Evolutionary conservation across 83 land plant species (phyloP).

Genomic region (Picea abies): DNA sequence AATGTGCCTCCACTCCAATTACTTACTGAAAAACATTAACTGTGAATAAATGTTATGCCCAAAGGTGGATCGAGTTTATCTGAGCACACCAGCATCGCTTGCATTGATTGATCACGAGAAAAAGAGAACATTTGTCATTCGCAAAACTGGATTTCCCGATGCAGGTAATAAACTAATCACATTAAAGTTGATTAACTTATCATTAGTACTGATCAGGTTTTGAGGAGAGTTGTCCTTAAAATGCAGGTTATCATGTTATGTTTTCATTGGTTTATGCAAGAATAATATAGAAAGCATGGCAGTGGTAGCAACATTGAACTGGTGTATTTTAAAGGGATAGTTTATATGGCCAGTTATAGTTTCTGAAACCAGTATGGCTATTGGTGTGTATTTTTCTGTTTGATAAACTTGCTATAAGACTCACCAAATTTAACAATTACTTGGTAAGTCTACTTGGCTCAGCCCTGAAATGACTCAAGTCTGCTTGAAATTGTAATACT

Average conservation of each 20-base stretch:
- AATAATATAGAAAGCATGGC: background rate
- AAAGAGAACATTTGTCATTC: slow-evolving; percentile 10
- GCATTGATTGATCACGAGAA: slow-evolving; percentile 16
- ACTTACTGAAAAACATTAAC: background rate
- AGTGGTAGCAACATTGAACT: background rate
- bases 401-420: background rate
- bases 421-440: too few species aligned
- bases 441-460: too few species aligned
- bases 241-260: background rate
- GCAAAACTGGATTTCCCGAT: slow-evolving; percentile 12
- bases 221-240: background rate
- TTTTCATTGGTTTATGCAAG: background rate
- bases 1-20: background rate
- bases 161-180: slow-evolving; percentile 2
- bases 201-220: background rate
- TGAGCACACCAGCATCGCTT: slow-evolving; percentile 1
- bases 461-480: too few species aligned
- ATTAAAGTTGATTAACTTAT: background rate
- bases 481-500: too few species aligned
- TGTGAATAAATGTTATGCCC: too few species aligned
- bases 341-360: background rate
- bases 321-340: background rate
- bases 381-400: background rate
- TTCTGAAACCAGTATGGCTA: background rate
- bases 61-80: slow-evolving; percentile 10